These are phyloP conservation scores for Metarhizium robertsii DNA, from an alignment of 2,329 filamentous ascomycete genomes.

Conservation along the genomic window DNA sequence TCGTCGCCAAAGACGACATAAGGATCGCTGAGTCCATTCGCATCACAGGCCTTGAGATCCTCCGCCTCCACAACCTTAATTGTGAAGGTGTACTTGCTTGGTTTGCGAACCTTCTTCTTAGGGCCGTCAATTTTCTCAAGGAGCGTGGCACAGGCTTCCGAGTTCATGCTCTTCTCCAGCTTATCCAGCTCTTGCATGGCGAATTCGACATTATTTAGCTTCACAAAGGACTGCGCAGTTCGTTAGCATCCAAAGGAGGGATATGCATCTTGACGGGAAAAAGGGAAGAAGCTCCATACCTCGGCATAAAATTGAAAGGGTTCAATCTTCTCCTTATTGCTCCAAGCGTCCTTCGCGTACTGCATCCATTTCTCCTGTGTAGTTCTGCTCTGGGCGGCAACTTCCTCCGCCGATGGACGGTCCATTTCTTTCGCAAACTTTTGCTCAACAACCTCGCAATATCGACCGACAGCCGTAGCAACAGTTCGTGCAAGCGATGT, in stretches of 20 bases:
- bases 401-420: slow-evolving; percentile 76
- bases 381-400: slow-evolving; percentile 66
- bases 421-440: slow-evolving; percentile 91
- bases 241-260: slow-evolving; percentile 18
- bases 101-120: slow-evolving; percentile 52
- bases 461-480: slow-evolving; percentile 70
- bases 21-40: slow-evolving; percentile 87
- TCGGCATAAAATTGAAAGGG: slow-evolving; percentile 95
- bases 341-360: slow-evolving; percentile 88
- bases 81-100: slow-evolving; percentile 91
- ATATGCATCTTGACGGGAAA: background rate
- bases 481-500: slow-evolving; percentile 82
- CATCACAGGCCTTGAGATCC: slow-evolving; percentile 95
- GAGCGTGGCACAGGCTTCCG: slow-evolving; percentile 79
- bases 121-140: slow-evolving; percentile 67
- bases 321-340: slow-evolving; percentile 83
- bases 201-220: slow-evolving; percentile 95
- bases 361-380: slow-evolving; percentile 90
- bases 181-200: slow-evolving; percentile 87
- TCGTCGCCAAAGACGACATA: slow-evolving; percentile 97
- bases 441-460: slow-evolving; percentile 85
- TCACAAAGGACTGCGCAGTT: slow-evolving; percentile 71
- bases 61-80: slow-evolving; percentile 98
- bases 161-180: slow-evolving; percentile 81
- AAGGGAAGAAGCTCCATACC: slow-evolving; percentile 38